phyloP scores from a whole-genome alignment of 306 rosid species.

The Lathyrus sativus region DNA sequence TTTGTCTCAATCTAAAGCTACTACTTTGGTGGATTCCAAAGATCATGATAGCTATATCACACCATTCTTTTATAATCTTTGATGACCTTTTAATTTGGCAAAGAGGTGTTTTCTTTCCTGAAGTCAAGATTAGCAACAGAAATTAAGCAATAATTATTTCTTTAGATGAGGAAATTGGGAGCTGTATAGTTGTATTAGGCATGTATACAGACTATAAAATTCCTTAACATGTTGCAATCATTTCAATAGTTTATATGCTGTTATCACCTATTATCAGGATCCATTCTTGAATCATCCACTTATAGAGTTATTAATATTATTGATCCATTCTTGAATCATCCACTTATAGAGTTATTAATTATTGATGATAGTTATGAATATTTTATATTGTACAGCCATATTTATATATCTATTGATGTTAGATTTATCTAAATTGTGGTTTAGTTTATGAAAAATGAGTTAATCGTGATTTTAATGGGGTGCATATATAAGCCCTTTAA shows the following conservation, averaged over 20 bases:
- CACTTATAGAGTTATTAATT: slow-evolving; percentile 23
- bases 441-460: no score
- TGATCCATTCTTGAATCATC: slow-evolving; percentile 20
- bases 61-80: slow-evolving; percentile 31
- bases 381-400: slow-evolving; percentile 22
- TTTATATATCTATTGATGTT: slow-evolving; percentile 22
- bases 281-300: slow-evolving; percentile 26
- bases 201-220: slow-evolving; percentile 2
- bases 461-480: no score
- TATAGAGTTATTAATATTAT: slow-evolving; percentile 12
- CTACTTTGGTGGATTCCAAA: slow-evolving; percentile 35
- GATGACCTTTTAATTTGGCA: slow-evolving; percentile 42
- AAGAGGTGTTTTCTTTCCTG: slow-evolving; percentile 35
- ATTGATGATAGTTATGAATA: slow-evolving; percentile 16
- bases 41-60: slow-evolving; percentile 23
- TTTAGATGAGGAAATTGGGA: slow-evolving; percentile 38
- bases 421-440: no score
- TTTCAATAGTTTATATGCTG: slow-evolving; percentile 32
- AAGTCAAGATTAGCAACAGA: slow-evolving; percentile 42
- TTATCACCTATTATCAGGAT: slow-evolving; percentile 17
- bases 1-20: slow-evolving; percentile 25
- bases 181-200: slow-evolving; percentile 28
- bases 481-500: no score
- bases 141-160: slow-evolving; percentile 30
- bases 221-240: slow-evolving; percentile 12